phyloP scores from a whole-genome alignment of 2,329 filamentous ascomycete species.

The Neofusicoccum laricinum region DNA sequence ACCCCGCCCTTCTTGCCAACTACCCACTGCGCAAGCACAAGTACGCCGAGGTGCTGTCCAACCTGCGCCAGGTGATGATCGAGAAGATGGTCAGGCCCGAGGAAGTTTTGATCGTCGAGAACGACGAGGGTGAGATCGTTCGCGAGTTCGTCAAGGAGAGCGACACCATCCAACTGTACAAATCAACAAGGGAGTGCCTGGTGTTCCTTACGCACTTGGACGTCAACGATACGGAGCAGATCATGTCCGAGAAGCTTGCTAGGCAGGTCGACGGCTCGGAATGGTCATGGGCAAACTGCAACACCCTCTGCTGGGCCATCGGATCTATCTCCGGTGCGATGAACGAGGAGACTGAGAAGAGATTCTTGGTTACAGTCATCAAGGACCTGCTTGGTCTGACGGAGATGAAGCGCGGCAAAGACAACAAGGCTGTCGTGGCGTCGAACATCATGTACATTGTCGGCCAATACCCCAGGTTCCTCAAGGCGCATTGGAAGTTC shows the following conservation, averaged over 20 bases:
- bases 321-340: constrained; percentile 97
- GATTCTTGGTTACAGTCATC: constrained; percentile 96
- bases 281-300: constrained; percentile 99
- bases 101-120: constrained; percentile 98
- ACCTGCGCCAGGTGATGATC: constrained; percentile 96
- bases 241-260: constrained; percentile 98
- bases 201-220: constrained; percentile 97
- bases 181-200: constrained; percentile 94
- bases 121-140: constrained; percentile 98
- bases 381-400: constrained; percentile 96
- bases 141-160: constrained; percentile 99
- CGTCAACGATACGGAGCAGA: constrained; percentile 94
- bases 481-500: constrained; percentile 99
- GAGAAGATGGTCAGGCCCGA: constrained; percentile 99
- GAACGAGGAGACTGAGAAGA: constrained; percentile 99
- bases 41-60: constrained; percentile 90
- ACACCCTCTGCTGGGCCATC: constrained; percentile 98
- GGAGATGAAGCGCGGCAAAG: constrained; percentile 98
- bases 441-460: constrained; percentile 99
- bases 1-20: constrained; percentile 79
- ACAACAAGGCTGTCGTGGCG: constrained; percentile 98
- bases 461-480: constrained; percentile 93
- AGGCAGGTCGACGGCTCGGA: constrained; percentile 92
- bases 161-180: constrained; percentile 98
- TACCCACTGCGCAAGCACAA: constrained; percentile 97